phyloP scores from a whole-genome alignment of 148 eudicot genomes.

The Limonium bicolor region DNA sequence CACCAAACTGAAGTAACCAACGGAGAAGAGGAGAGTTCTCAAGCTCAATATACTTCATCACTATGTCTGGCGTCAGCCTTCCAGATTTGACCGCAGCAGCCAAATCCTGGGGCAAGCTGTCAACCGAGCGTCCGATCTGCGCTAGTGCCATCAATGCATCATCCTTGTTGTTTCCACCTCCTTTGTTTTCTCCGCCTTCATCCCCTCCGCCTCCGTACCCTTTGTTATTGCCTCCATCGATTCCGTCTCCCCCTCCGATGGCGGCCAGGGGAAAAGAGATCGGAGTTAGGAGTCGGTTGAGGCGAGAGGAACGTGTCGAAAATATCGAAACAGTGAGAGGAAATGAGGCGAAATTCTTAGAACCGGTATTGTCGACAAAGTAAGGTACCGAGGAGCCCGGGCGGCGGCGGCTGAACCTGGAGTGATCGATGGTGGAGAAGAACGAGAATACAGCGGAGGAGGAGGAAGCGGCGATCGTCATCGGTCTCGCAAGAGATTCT shows the following conservation, averaged over 20 bases:
- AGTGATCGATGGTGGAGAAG: conserved; percentile 6
- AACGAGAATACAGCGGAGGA: conserved; percentile 8
- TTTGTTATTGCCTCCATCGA: conserved; percentile 13
- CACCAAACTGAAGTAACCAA: conserved; percentile 73
- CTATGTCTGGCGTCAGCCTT: conserved; percentile 42
- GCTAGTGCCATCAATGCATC: conserved; percentile 57
- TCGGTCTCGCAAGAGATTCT: too few relatives aligned
- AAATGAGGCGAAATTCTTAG: conserved; percentile 1
- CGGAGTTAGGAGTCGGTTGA: background rate
- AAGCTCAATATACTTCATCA: conserved; percentile 39
- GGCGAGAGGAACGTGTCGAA: too few relatives aligned
- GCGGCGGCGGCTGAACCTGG: background rate
- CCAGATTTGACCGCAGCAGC: conserved; percentile 54
- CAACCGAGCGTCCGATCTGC: conserved; percentile 44
- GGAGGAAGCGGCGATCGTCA: conserved; percentile 14
- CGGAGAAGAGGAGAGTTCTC: conserved; percentile 41
- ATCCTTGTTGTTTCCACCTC: conserved; percentile 19
- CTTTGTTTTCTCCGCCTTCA: conserved; percentile 5
- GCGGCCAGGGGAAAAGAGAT: background rate
- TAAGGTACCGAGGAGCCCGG: background rate
- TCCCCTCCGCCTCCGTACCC: conserved; percentile 17
- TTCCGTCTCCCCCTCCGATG: conserved; percentile 15
- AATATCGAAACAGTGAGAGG: too few relatives aligned
- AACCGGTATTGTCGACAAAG: conserved; percentile 5
- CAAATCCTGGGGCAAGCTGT: conserved; percentile 72